Base-by-base conservation (phyloP, 2,329 filamentous ascomycete species). In the Magnaporthiopsis poae region DNA sequence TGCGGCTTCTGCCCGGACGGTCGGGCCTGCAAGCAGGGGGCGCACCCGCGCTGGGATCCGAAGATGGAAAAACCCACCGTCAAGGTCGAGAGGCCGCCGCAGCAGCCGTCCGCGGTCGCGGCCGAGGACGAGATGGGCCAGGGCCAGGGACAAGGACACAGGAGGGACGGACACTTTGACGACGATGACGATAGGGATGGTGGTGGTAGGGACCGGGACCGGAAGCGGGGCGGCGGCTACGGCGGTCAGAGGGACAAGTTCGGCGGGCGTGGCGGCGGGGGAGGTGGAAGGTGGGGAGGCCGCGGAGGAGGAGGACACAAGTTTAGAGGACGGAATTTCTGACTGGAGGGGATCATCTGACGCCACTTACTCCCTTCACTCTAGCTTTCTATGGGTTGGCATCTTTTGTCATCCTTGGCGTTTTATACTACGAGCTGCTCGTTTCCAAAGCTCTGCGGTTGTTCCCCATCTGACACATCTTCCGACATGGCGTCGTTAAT, bases 1-100 rank as follows among this genome's bases (percentile, higher is more conserved):
- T 92, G 92, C 9, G 95, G 95, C 1, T 99, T 99, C 80, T 99
- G 95, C 75, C 95, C 95, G 0, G 90, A 96, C 66, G 94, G 77
- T 1, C 84, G 81, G 68, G 80, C 81, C 9, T 99, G 95, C 78
- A 88, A 87, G 74, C 86, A 89, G 69, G 91, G 91, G 27, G 89
- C 91, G 7, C 95, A 99, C 77, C 88, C 94, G 3, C 85, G 88
- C 68, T 98, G 91, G 88, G 86, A 88, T 31, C 86, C 86, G 73
- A 88, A 93, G 69, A 79, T 92, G 59, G 89, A 91, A 75, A 90
- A 89, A 80, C 91, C 89, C 9, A 86, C 85, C 36, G 87, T 90
- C 69, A 90, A 89, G 80, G 80, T 87, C 62, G 86, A 87, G 74
- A 52, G 31, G 52, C 77, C 82, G 69, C 79, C 65, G 31, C 31